These are phyloP conservation scores for Miscanthus lutarioriparius DNA, from an alignment of 176 grass and related monocot species.

Conservation along the genomic window DNA sequence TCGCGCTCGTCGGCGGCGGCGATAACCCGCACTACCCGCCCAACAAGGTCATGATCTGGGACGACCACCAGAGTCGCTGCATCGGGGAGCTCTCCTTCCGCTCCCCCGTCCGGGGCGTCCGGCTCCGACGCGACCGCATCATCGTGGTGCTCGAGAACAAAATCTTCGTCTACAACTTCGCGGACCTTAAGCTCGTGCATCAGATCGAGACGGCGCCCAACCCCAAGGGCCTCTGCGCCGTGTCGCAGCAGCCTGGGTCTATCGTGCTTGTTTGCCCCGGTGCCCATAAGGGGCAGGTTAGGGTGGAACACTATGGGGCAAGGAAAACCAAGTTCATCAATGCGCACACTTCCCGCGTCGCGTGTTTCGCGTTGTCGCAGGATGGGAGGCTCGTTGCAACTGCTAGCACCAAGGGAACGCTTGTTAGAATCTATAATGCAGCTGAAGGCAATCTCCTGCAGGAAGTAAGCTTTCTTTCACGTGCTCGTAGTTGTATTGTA, in stretches of 20 bases:
- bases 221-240: conserved; percentile 72
- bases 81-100: conserved; percentile 96
- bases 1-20: conserved; percentile 75
- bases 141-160: conserved; percentile 87
- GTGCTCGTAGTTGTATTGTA: background rate
- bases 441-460: conserved; percentile 80
- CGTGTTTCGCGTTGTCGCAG: conserved; percentile 80
- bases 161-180: conserved; percentile 94
- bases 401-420: conserved; percentile 87
- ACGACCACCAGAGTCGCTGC: conserved; percentile 90
- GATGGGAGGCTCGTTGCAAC: conserved; percentile 92
- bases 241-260: conserved; percentile 90
- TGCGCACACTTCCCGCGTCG: conserved; percentile 85
- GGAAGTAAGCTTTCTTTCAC: conserved; percentile 61
- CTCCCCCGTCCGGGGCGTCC: conserved; percentile 66
- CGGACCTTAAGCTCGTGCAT: conserved; percentile 89
- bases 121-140: conserved; percentile 88
- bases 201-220: conserved; percentile 96
- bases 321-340: conserved; percentile 92
- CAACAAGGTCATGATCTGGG: conserved; percentile 95
- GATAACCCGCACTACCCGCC: conserved; percentile 63
- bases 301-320: conserved; percentile 89
- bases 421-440: conserved; percentile 84
- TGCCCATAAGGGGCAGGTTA: conserved; percentile 82
- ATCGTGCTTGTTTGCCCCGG: conserved; percentile 91